Percentiles rank a stretch among this genome's conserved stretches.
Conservation (phyloP, 345 rosid genomes). For the Excoecaria cochinchinensis region DNA sequence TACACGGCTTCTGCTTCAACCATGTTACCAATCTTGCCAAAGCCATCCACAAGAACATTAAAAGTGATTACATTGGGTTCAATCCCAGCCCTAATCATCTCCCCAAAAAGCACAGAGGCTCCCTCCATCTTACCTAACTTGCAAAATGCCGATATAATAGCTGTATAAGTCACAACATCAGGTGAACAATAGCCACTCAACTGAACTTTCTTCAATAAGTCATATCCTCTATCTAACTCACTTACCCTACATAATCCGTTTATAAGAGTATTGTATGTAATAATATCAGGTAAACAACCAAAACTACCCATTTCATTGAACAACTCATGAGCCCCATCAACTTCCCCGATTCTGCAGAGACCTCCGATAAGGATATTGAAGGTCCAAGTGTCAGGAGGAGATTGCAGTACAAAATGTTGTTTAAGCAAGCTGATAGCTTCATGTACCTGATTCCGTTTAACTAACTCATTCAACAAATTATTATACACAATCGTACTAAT, state of each 20-base stretch:
- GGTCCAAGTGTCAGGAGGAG: slow-evolving; percentile 59
- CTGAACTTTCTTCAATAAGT: slow-evolving; percentile 48
- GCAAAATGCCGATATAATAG: slow-evolving; percentile 71
- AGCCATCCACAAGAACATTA: slow-evolving; percentile 81
- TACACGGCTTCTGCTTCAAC: slow-evolving; percentile 44
- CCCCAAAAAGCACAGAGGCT: slow-evolving; percentile 54
- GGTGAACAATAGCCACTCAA: slow-evolving; percentile 40
- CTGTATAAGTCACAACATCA: slow-evolving; percentile 67
- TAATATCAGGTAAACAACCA: slow-evolving; percentile 60
- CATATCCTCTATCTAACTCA: slow-evolving; percentile 52
- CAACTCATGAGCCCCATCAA: slow-evolving; percentile 50
- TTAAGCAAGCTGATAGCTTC: slow-evolving; percentile 58
- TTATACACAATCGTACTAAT: slow-evolving; percentile 43
- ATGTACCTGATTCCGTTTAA: slow-evolving; percentile 44
- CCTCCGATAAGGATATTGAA: slow-evolving; percentile 77
- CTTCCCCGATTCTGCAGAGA: slow-evolving; percentile 52
- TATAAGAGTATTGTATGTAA: slow-evolving; percentile 76
- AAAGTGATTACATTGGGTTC: slow-evolving; percentile 54
- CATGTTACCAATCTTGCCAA: slow-evolving; percentile 64
- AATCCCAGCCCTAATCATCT: slow-evolving; percentile 54
- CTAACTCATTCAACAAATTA: slow-evolving; percentile 54
- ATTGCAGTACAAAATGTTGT: slow-evolving; percentile 40
- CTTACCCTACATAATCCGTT: slow-evolving; percentile 61
- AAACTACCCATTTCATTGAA: slow-evolving; percentile 53
- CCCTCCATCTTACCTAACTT: slow-evolving; percentile 63